Conservation (phyloP, 169 alveolate genomes). For the Plasmodium vivax region DNA sequence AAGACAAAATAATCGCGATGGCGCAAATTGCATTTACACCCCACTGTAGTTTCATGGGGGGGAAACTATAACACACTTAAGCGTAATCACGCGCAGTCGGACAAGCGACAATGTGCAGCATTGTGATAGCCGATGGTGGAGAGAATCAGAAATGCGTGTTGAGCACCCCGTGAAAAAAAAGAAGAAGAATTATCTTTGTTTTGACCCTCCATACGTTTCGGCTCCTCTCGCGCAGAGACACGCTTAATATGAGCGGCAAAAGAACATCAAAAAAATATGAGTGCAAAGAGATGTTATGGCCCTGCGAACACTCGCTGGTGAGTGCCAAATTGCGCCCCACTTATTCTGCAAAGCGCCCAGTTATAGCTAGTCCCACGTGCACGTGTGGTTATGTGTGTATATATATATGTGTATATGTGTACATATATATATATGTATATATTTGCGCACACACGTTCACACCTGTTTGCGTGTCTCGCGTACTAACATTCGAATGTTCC, state of each 20-base stretch:
- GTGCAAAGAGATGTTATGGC: background rate
- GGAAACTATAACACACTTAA: background rate
- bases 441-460: background rate
- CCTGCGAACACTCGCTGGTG: background rate
- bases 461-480: background rate
- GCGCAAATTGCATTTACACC: background rate
- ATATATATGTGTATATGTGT: background rate
- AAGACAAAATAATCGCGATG: background rate
- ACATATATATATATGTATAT: background rate
- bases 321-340: background rate
- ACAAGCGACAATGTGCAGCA: background rate
- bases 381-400: background rate
- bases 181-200: background rate
- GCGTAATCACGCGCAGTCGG: background rate
- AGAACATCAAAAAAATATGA: background rate
- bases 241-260: background rate
- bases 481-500: background rate
- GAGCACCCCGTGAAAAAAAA: background rate
- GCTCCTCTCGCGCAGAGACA: background rate
- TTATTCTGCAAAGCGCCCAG: background rate
- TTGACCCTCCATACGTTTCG: background rate
- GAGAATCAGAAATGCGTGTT: background rate
- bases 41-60: background rate
- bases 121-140: background rate
- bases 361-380: background rate